Conservation (phyloP, 2,329 filamentous ascomycete species). For the Gaeumannomyces tritici region DNA sequence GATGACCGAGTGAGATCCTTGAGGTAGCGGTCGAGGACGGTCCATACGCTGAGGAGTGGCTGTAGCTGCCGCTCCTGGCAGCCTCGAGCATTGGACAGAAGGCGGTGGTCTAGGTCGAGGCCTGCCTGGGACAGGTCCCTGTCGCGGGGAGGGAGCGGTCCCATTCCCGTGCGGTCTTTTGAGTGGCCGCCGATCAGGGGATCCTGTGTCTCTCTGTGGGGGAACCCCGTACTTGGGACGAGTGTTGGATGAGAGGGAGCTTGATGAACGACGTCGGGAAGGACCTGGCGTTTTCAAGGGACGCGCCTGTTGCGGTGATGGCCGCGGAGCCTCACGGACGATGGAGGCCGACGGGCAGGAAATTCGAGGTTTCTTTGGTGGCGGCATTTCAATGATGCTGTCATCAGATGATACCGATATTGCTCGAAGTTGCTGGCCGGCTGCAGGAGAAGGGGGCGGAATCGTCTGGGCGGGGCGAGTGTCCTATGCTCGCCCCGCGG, state of each 20-base stretch:
- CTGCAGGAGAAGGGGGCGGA: not conserved
- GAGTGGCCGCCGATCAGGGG: no score
- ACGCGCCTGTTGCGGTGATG: not conserved
- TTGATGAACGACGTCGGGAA: not conserved
- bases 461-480: conserved; percentile 5
- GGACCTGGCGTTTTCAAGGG: not conserved
- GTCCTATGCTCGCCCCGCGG: conserved; percentile 31
- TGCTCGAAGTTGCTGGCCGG: not conserved
- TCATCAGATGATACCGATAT: not conserved
- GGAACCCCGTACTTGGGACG: not conserved
- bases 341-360: not conserved
- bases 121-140: not conserved
- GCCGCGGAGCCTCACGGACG: not conserved
- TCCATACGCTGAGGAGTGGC: not conserved
- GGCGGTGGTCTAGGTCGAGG: not conserved
- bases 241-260: not conserved
- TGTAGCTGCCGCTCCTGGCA: no score
- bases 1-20: no score
- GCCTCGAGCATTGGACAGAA: not conserved
- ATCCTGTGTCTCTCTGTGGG: not conserved
- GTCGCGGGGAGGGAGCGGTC: not conserved
- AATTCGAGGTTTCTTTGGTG: not conserved
- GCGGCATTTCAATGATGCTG: not conserved
- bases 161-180: not conserved
- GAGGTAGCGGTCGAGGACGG: not conserved